Percentiles rank a stretch among this genome's conserved stretches.
phyloP scores from a whole-genome alignment of 2,329 filamentous ascomycete species.

The Emericellopsis atlantica region DNA sequence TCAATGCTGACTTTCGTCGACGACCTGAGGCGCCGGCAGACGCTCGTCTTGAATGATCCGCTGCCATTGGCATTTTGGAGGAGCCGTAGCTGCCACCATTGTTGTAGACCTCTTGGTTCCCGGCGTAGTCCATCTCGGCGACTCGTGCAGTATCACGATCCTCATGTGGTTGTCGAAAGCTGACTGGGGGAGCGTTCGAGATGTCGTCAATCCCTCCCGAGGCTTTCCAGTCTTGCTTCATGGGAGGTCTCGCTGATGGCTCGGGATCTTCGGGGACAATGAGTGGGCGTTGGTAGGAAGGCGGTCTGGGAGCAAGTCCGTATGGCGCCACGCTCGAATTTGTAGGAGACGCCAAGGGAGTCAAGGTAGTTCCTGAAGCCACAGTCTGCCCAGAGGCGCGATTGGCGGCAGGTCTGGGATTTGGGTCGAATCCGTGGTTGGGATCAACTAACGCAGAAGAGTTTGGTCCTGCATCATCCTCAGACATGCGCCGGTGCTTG shows the following conservation, averaged over 20 bases:
- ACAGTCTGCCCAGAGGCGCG: constrained; percentile 43
- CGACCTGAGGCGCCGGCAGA: constrained; percentile 23
- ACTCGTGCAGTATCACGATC: constrained; percentile 7
- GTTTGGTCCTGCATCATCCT: constrained; percentile 5
- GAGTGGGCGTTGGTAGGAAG: constrained; percentile 34
- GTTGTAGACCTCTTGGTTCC: neutral
- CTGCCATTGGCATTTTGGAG: no score
- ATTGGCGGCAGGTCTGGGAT: constrained; percentile 9
- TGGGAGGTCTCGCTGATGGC: constrained; percentile 30
- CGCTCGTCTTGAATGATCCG: neutral
- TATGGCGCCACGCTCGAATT: constrained; percentile 34
- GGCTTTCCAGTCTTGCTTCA: constrained; percentile 23
- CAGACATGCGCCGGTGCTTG: constrained; percentile 24
- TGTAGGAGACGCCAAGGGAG: constrained; percentile 40
- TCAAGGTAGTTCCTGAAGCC: constrained; percentile 45
- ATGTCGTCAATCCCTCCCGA: constrained; percentile 31
- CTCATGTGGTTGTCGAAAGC: constrained; percentile 36
- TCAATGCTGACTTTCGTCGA: constrained; percentile 55
- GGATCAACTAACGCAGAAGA: constrained; percentile 2
- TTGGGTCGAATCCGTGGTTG: constrained; percentile 19
- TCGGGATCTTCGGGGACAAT: neutral
- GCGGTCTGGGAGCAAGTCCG: constrained; percentile 45
- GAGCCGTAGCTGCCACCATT: no score
- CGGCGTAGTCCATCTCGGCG: constrained; percentile 1
- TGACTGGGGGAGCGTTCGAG: constrained; percentile 44